Conservation (phyloP, 495 filamentous ascomycete genomes). For the Penicillium daleae region DNA sequence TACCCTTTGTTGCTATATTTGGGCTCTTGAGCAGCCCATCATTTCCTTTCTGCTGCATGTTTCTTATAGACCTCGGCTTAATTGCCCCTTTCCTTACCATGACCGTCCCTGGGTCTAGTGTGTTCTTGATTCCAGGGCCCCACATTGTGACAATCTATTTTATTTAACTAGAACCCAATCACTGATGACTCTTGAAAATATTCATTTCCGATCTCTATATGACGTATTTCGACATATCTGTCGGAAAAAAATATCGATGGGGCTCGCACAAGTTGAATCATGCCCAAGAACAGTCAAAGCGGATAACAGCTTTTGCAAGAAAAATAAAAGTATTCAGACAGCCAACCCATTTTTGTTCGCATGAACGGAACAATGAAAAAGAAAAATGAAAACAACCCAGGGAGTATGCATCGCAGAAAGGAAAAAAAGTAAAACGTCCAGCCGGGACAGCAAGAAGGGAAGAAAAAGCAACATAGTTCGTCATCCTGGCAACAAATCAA, state of each 20-base stretch:
- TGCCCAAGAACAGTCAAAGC: neutral
- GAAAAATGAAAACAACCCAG: conserved; percentile 5
- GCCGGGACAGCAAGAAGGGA: conserved; percentile 16
- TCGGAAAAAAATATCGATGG: neutral
- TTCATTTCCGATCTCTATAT: neutral
- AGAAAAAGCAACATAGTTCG: conserved; percentile 6
- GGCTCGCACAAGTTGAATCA: neutral
- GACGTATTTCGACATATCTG: neutral
- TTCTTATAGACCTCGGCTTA: conserved; percentile 16
- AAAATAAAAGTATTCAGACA: conserved; percentile 34
- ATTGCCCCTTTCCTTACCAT: conserved; percentile 6
- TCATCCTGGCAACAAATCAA: neutral
- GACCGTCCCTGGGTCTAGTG: neutral
- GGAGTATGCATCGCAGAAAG: conserved; percentile 10
- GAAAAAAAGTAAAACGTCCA: conserved; percentile 26
- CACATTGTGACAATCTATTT: conserved; percentile 6
- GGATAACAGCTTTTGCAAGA: neutral
- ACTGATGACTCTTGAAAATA: neutral
- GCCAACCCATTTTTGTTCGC: conserved; percentile 37
- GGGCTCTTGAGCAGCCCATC: neutral
- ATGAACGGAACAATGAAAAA: conserved; percentile 14
- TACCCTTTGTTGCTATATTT: neutral
- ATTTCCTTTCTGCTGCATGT: conserved; percentile 7
- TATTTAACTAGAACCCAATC: conserved; percentile 6
- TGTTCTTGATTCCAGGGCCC: neutral